Percentiles rank a stretch among this genome's conserved stretches.
Evolutionary conservation across 257 asterid species (phyloP).

Genomic region (Eucommia ulmoides): DNA sequence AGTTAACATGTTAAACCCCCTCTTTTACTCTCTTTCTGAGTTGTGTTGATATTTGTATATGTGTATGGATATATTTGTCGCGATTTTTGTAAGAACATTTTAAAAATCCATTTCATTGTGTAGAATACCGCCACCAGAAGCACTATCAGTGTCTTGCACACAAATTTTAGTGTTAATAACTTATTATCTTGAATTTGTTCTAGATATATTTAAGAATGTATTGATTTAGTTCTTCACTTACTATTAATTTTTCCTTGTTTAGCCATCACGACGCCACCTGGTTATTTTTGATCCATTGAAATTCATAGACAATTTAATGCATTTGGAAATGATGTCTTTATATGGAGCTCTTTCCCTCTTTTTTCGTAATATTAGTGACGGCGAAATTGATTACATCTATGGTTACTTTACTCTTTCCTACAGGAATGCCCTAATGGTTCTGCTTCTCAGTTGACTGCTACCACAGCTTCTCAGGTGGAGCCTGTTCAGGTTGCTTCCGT

Average conservation of each 20-base stretch:
- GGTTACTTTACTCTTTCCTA: background rate
- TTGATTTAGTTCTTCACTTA: too few species aligned
- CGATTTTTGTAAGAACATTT: background rate
- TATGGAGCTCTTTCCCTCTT: too few species aligned
- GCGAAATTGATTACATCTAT: background rate
- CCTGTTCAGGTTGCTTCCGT: constrained; percentile 11
- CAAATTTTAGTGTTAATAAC: background rate
- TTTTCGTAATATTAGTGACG: background rate
- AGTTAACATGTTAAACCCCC: background rate
- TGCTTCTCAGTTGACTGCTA: constrained; percentile 1
- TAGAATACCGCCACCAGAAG: background rate
- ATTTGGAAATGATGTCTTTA: too few species aligned
- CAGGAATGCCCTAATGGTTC: constrained; percentile 10
- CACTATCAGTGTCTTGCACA: background rate
- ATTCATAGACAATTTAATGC: background rate
- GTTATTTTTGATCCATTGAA: background rate
- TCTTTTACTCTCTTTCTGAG: constrained; percentile 1
- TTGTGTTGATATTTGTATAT: background rate
- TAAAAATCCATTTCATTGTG: background rate
- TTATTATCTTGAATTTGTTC: too few species aligned
- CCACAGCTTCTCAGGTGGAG: constrained; percentile 1
- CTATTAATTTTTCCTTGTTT: background rate
- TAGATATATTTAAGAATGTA: too few species aligned
- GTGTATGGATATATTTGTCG: background rate
- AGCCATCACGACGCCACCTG: background rate